Conservation (phyloP, 2,329 filamentous ascomycete genomes). For the Colletotrichum sp. region DNA sequence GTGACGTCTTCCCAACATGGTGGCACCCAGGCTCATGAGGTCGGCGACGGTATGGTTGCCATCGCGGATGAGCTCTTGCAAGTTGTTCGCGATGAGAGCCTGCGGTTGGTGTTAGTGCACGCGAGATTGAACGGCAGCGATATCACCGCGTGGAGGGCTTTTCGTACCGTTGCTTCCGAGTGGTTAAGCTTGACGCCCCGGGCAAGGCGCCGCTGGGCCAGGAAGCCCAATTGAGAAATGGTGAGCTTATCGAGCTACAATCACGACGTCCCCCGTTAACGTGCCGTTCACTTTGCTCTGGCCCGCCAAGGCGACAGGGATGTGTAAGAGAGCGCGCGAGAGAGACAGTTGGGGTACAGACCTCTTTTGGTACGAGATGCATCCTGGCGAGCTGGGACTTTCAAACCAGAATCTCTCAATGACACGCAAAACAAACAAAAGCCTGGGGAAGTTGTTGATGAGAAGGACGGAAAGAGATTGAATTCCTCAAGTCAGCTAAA, state of each 20-base stretch:
- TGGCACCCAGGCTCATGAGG: constrained; percentile 89
- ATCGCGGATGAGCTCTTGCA: constrained; percentile 98
- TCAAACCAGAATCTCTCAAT: neutral
- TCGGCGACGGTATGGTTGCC: constrained; percentile 90
- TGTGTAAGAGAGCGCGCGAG: constrained; percentile 10
- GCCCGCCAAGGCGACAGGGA: constrained; percentile 14
- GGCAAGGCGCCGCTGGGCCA: constrained; percentile 88
- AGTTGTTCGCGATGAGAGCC: constrained; percentile 84
- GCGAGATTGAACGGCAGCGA: neutral
- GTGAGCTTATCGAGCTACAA: constrained; percentile 91
- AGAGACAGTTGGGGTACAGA: constrained; percentile 29
- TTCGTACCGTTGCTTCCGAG: constrained; percentile 77
- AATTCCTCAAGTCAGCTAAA: neutral
- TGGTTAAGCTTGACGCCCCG: constrained; percentile 90
- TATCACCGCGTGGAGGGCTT: neutral
- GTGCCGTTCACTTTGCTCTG: neutral
- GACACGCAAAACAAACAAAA: neutral
- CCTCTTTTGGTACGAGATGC: constrained; percentile 56
- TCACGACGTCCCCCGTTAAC: constrained; percentile 19
- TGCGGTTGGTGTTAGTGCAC: constrained; percentile 33
- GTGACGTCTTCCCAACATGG: constrained; percentile 92
- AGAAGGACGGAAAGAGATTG: neutral
- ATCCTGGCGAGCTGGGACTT: constrained; percentile 31
- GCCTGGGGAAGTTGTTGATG: neutral
- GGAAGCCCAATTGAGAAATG: constrained; percentile 85